Base-by-base conservation (phyloP, 495 filamentous ascomycete species). In the Hypoxylon lienhwacheense region DNA sequence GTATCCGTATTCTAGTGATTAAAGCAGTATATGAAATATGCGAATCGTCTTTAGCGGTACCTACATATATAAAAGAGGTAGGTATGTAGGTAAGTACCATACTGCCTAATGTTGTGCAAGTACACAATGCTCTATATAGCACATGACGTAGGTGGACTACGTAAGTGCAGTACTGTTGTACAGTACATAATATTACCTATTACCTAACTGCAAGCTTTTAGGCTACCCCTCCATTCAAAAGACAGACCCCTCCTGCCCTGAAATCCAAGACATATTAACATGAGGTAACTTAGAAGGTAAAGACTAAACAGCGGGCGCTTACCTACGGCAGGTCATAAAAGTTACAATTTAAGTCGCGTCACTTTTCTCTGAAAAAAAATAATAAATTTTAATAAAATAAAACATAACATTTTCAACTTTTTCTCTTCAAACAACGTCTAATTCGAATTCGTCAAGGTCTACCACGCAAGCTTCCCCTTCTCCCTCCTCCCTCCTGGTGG, bases 381-480 rank as follows among this genome's bases (percentile, higher is more conserved):
- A 31, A 19, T 22, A 21, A 28, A 34, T 17, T 19, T 32, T 37
- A 14, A n/a, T n/a, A n/a, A n/a, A n/a, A n/a, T n/a, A n/a, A n/a
- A 34, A 34, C 51, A 48, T 17, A 14, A 14, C 17, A 46, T 25
- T 41, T 34, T 12, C 22, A 31, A 22, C 33, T 26, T 26, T 26
- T 8, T 4, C 4, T 8, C 24, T 26, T 26, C 33, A 44, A 22
- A n/a, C n/a, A n/a, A n/a, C n/a, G n/a, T n/a, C n/a, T n/a, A n/a
- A n/a, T n/a, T n/a, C n/a, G n/a, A n/a, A 15, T 33, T 34, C 8
- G 32, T 40, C 42, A 43, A 21, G 42, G 35, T 31, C 33, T 17
- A 37, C 49, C 44, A 44, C 56, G 44, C 50, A 54, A 53, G 49
- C 50, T 50, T 53, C n/a, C n/a, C n/a, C n/a, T n/a, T n/a, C n/a